phyloP scores from a whole-genome alignment of 2,329 filamentous ascomycete species.

The Hymenoscyphus albidus region DNA sequence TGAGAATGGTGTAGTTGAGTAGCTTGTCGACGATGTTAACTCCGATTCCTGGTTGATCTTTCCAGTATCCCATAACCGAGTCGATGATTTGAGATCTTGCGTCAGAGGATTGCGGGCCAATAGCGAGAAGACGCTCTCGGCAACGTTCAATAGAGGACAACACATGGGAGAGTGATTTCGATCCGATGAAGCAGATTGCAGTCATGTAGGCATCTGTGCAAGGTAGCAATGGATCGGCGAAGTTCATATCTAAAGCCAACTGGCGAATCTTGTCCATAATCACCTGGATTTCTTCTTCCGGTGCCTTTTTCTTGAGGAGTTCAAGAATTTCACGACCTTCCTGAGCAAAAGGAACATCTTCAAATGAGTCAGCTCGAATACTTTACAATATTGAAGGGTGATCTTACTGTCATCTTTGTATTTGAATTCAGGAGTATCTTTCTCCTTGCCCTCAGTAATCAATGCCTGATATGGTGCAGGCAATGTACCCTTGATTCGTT shows the following conservation, averaged over 20 bases:
- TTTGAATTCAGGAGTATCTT: constrained; percentile 95
- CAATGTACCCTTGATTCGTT: constrained; percentile 90
- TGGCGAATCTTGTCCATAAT: constrained; percentile 77
- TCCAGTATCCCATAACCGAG: constrained; percentile 90
- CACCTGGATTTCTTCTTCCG: constrained; percentile 81
- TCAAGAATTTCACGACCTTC: constrained; percentile 80
- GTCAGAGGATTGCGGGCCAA: constrained; percentile 68
- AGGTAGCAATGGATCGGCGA: constrained; percentile 72
- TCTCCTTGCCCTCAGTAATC: constrained; percentile 83
- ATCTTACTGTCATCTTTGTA: constrained; percentile 69
- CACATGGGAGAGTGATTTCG: constrained; percentile 93
- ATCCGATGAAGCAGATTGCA: constrained; percentile 86
- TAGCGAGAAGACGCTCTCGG: constrained; percentile 80
- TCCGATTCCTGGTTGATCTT: constrained; percentile 84
- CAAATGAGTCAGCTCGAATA: constrained; percentile 15
- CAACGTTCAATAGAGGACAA: constrained; percentile 93
- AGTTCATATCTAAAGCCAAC: constrained; percentile 64
- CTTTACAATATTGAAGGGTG: background rate
- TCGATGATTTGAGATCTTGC: constrained; percentile 85
- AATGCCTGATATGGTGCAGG: constrained; percentile 77
- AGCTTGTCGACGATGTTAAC: constrained; percentile 94
- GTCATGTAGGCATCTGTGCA: constrained; percentile 94
- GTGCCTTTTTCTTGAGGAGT: constrained; percentile 77
- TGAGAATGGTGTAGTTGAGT: constrained; percentile 93
- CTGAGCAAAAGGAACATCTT: constrained; percentile 74